These are phyloP conservation scores for Pinus taeda DNA, from an alignment of 75 land plant genomes.

Conservation along the genomic window DNA sequence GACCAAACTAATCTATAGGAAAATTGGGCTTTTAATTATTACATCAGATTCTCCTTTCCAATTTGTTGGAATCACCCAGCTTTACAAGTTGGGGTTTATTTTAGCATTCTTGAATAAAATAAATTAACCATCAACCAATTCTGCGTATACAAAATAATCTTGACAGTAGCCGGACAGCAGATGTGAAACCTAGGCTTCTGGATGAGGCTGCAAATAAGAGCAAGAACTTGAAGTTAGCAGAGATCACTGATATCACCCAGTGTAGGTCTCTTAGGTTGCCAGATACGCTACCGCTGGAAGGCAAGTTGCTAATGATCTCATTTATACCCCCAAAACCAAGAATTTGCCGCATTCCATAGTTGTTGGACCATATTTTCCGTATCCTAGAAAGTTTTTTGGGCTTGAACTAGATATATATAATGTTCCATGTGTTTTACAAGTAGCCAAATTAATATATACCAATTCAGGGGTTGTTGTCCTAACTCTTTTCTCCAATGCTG, in stretches of 20 bases:
- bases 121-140: background rate
- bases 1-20: too few relatives aligned
- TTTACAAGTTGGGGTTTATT: too few relatives aligned
- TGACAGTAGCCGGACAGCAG: conserved; percentile 51
- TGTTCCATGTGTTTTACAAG: conserved; percentile 7
- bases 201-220: conserved; percentile 59
- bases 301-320: conserved; percentile 7
- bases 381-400: background rate
- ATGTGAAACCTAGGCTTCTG: conserved; percentile 70
- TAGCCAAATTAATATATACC: conserved; percentile 58
- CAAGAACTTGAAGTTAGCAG: conserved; percentile 67
- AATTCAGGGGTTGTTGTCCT: conserved; percentile 65
- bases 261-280: conserved; percentile 57
- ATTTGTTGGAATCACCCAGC: too few relatives aligned
- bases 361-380: too few relatives aligned
- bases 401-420: background rate
- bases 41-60: too few relatives aligned
- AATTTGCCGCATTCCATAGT: too few relatives aligned
- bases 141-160: too few relatives aligned
- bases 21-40: too few relatives aligned
- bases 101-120: conserved; percentile 27
- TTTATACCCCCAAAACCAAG: too few relatives aligned
- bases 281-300: conserved; percentile 46
- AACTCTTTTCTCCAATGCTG: conserved; percentile 51
- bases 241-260: conserved; percentile 51